phyloP scores from a whole-genome alignment of 2,329 filamentous ascomycete genomes.

The Paracamarosporium sp. region DNA sequence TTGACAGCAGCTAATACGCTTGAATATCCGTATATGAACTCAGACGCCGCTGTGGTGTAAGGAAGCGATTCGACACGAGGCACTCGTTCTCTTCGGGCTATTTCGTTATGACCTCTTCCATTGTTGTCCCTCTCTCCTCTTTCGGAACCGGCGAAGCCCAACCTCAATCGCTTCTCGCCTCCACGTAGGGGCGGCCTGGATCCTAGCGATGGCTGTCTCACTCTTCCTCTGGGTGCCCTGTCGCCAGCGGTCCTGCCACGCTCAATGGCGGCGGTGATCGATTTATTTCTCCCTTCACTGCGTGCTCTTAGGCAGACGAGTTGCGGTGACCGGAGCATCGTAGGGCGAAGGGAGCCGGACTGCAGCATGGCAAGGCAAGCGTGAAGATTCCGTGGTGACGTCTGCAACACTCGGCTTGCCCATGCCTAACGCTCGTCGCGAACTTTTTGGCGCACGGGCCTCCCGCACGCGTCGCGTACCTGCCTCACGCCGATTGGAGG shows the following conservation, averaged over 20 bases:
- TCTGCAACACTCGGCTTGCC: not conserved
- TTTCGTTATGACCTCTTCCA: not conserved
- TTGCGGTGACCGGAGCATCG: slow-evolving; percentile 23
- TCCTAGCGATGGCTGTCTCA: slow-evolving; percentile 1
- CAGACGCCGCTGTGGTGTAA: slow-evolving; percentile 84
- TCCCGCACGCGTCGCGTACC: not conserved
- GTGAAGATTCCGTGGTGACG: not conserved
- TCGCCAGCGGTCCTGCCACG: slow-evolving; percentile 25
- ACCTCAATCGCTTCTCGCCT: not conserved
- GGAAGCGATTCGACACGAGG: slow-evolving; percentile 56
- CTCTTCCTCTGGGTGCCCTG: not conserved
- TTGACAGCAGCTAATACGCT: slow-evolving; percentile 81
- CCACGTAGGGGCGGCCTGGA: not conserved
- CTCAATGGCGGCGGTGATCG: slow-evolving; percentile 41
- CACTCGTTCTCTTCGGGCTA: not conserved
- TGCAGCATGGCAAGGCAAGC: slow-evolving; percentile 27
- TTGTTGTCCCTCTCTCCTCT: not conserved
- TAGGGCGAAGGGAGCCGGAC: slow-evolving; percentile 19
- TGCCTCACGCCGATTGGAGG: not conserved
- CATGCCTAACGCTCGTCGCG: not conserved
- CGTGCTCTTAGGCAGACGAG: slow-evolving; percentile 21
- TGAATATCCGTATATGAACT: slow-evolving; percentile 87
- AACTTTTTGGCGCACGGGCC: not conserved
- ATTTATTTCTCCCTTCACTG: slow-evolving; percentile 32
- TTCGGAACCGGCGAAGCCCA: not conserved